These are phyloP conservation scores for Gracilaria domingensis DNA, from an alignment of 23 red algal species.

Conservation along the genomic window DNA sequence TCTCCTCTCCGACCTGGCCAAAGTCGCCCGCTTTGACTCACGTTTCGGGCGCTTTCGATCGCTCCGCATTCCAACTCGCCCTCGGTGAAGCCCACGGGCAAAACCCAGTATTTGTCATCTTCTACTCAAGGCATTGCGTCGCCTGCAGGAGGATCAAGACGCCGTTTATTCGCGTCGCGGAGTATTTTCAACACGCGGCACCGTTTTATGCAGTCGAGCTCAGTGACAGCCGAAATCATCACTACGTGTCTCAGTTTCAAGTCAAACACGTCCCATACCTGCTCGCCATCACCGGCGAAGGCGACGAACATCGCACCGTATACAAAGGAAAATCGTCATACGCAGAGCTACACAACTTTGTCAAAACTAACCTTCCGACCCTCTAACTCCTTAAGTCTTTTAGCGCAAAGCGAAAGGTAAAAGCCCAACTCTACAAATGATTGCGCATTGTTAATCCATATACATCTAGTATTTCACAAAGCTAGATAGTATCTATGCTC, in stretches of 20 bases:
- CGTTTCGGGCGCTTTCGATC: not conserved
- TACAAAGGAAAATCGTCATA: conserved; percentile 23
- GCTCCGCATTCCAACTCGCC: not conserved
- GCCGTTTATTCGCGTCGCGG: conserved; percentile 14
- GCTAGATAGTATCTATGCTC: not conserved
- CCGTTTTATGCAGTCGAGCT: conserved; percentile 1
- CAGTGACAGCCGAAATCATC: not conserved
- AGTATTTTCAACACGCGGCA: not conserved
- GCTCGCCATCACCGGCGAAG: not conserved
- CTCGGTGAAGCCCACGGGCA: conserved; percentile 12
- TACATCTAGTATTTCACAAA: not conserved
- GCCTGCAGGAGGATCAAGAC: not conserved
- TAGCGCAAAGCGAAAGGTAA: not conserved
- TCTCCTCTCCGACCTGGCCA: conserved; percentile 12
- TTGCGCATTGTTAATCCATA: not conserved
- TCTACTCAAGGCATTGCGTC: conserved; percentile 22
- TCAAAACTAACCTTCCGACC: conserved; percentile 10
- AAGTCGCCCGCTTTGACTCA: not conserved
- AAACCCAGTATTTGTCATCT: conserved; percentile 3
- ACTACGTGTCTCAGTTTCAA: not conserved
- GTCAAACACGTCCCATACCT: conserved; percentile 29
- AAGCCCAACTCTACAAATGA: not conserved
- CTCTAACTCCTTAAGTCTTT: not conserved
- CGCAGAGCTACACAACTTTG: not conserved
- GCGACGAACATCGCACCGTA: not conserved